Percentiles rank a stretch among this genome's conserved stretches.
Conservation (phyloP, 2,329 filamentous ascomycete genomes). For the Verticillium longisporum region DNA sequence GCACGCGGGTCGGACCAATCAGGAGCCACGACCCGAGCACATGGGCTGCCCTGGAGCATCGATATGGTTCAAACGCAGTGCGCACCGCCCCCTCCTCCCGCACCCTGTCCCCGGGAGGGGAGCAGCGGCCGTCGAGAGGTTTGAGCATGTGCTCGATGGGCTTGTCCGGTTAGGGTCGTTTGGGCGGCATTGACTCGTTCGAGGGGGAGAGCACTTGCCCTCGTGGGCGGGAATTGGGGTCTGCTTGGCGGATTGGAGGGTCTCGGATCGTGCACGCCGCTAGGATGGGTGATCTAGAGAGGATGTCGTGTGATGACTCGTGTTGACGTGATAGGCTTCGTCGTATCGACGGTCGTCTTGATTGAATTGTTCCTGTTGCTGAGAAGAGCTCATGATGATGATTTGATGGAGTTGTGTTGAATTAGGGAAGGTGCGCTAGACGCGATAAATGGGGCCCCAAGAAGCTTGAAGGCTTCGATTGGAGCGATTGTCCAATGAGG, state of each 20-base stretch:
- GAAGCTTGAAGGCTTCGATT: background rate
- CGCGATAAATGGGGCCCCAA: background rate
- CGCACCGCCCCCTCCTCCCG: background rate
- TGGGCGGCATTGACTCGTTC: background rate
- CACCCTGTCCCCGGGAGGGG: background rate
- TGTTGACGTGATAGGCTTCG: background rate
- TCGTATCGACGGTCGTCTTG: no score
- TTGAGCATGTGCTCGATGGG: background rate
- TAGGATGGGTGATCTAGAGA: background rate
- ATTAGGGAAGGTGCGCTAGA: background rate
- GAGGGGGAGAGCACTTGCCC: background rate
- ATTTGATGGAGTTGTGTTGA: background rate
- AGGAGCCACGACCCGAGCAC: background rate
- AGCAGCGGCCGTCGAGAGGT: background rate
- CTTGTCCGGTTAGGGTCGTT: background rate
- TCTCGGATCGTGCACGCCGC: background rate
- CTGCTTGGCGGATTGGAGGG: background rate
- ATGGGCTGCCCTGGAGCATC: background rate
- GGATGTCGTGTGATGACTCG: background rate
- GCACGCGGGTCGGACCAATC: background rate
- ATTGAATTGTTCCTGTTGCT: background rate
- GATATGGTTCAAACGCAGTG: background rate
- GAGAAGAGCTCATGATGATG: background rate
- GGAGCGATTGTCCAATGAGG: background rate
- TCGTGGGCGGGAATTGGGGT: background rate